Evolutionary conservation across 257 asterid species (phyloP), one percentile per base, ranked within the genome.

Genomic region (Forsythia suspensa): DNA sequence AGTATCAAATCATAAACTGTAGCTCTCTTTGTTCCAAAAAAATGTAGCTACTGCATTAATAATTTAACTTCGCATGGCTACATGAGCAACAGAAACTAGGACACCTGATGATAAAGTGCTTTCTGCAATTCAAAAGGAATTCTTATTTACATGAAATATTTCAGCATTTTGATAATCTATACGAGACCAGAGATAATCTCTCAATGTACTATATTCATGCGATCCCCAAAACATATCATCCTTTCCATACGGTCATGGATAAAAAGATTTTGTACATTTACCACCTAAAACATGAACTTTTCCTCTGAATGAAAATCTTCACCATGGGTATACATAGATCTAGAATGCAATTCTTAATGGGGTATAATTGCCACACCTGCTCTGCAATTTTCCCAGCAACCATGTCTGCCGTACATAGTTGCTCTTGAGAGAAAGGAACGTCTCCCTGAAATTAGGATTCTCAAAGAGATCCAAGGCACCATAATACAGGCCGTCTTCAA

Each of bases 301-400:
- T 37, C 43, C 21, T 37, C 38, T 16, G 51, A 13, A 8, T 67
- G 55, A 74, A 40, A 63, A 77, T n/a, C 18, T 68, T 37, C 20
- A 40, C 75, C 16, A 11, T 72, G 37, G 51, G 20, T 48, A 81
- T 18, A 29, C 43, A 9, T 5, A 43, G 24, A 76, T 29, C 63
- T 40, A 34, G 34, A 38, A 74, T 44, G 72, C 82, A 79, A 69
- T 67, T 70, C 83, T 77, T 79, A 77, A 77, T 0, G 80, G 86
- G 76, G 80, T 67, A 71, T 79, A 83, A 65, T 75, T 81, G 41
- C 84, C 83, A 74, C 90, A 87, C 83, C 86, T 95, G 51, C 91
- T 94, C 85, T 87, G 92, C 92, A 93, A 75, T 83, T 89, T 95
- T 48, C 93, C 94, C 84, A 86, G 92, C 91, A 93, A 76, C 99